Base-by-base conservation (phyloP, 2,329 filamentous ascomycete genomes). In the Fusarium chlamydosporum region DNA sequence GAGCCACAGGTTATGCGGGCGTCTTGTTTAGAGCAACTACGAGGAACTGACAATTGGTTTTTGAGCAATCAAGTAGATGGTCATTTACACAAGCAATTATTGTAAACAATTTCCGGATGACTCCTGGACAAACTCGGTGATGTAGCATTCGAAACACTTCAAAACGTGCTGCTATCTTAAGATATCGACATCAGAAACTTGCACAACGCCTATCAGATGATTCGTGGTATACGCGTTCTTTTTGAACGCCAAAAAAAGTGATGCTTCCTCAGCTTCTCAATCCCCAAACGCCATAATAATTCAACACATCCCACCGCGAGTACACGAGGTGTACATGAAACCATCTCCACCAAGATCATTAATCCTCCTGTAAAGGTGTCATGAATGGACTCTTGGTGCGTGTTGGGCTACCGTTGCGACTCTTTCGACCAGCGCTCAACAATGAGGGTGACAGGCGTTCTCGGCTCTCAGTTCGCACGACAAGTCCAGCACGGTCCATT, bases 391-490 rank as follows among this genome's bases (percentile, higher is more conserved):
- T 89, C 76, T 89, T 89, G 65, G 84, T 70, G 71, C 88, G 81
- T 11, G 88, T 89, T 10, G 86, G 87, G 72, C 87, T 89, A 20
- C 80, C 82, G 16, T 85, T 82, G 57, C 86, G 81, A 77, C 86
- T 88, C 76, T 86, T 82, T 77, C 87, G 78, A 26, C 87, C 87
- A 3, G 85, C 85, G 50, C 82, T 85, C 64, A 87, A 76, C 80
- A 86, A 70, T 10, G 82, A 85, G 15, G 87, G 85, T 16, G 86
- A 84, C 37, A 97, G 79, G 60, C 92, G 85, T 76, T 98, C 96
- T 54, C 93, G 85, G 76, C 93, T 97, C 76, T 97, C 95, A 0
- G 92, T 96, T 70, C 95, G 84, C 4, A 93, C 87, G 55, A 92
- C 89, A 67, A 97, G 78, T 2, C 94, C 94, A 46, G 87, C 89